phyloP scores from a whole-genome alignment of 2,329 filamentous ascomycete genomes.

The Talaromyces sp. region DNA sequence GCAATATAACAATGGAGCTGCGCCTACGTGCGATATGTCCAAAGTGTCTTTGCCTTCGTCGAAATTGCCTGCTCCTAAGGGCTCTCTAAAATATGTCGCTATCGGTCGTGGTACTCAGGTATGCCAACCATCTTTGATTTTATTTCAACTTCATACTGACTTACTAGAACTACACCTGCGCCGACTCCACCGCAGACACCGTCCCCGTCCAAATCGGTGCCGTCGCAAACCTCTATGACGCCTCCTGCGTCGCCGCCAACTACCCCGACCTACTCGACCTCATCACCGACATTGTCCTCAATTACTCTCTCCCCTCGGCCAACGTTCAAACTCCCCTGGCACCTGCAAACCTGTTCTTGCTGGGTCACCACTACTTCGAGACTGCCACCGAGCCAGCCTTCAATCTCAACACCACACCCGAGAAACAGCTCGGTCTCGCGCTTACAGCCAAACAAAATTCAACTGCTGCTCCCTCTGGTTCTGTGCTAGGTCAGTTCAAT shows the following conservation, averaged over 20 bases:
- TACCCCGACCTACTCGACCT: conserved; percentile 63
- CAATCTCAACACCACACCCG: conserved; percentile 61
- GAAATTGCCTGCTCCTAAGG: conserved; percentile 58
- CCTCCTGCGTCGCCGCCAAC: conserved; percentile 70
- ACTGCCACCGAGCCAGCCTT: conserved; percentile 72
- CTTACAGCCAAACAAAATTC: conserved; percentile 61
- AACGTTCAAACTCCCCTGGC: conserved; percentile 32
- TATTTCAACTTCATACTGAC: not conserved
- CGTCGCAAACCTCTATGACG: conserved; percentile 81
- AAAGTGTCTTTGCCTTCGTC: conserved; percentile 43
- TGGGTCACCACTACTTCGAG: conserved; percentile 79
- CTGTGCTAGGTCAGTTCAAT: conserved; percentile 55
- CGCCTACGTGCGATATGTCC: conserved; percentile 33
- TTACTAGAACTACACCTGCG: conserved; percentile 84
- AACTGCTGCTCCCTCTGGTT: conserved; percentile 59
- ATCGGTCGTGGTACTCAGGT: conserved; percentile 74
- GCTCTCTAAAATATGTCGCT: conserved; percentile 70
- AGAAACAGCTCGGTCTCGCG: conserved; percentile 51
- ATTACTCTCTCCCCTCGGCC: conserved; percentile 55
- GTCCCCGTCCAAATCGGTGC: conserved; percentile 68
- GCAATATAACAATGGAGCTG: conserved; percentile 20
- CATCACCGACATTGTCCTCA: conserved; percentile 65
- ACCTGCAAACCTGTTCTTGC: conserved; percentile 61
- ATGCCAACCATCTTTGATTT: conserved; percentile 19
- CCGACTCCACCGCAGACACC: conserved; percentile 56